Base-by-base conservation (phyloP, 129 eudicot genomes). In the Artemisia annua region DNA sequence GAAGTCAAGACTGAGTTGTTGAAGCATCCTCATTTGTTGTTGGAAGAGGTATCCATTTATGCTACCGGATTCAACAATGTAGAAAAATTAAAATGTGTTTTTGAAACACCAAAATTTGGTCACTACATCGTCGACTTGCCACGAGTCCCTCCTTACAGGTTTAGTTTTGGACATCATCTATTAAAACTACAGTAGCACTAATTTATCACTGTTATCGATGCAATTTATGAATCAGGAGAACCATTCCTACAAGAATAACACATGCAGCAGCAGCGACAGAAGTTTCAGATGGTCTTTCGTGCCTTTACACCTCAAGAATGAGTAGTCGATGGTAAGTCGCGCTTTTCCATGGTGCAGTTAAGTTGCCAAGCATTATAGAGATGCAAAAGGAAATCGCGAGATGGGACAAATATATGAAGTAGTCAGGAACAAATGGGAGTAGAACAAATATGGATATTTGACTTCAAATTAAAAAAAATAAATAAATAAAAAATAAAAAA, bases 261-360 rank as follows among this genome's bases (percentile, higher is more conserved):
- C 54, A 65, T n/a, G n/a, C n/a, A 5, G 53, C 43, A 17, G 70
- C 70, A 0, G 54, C 43, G 13, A 44, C n/a, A 39, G 70, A 54
- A 65, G 43, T 65, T 65, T 65, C 50, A 3, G 70, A 65, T 18
- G 54, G 70, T 65, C 51, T 65, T 17, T 65, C n/a, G n/a, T n/a
- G n/a, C n/a, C n/a, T n/a, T n/a, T n/a, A n/a, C n/a, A n/a, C n/a
- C n/a, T n/a, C n/a, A 52, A 17, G 46, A 65, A 65, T 65, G 53
- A 44, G 26, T 32, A 9, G 32, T 65, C 54, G 54, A 44, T 65
- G 70, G 15, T 32, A 43, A n/a, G 52, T 9, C 3, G 30, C 70
- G 16, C 70, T 65, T 17, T 53, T 65, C 3, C 32, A 32, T 39
- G 70, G 70, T 18, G 52, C 70, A 22, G 28, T 65, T 39, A 65